Evolutionary conservation across 306 rosid genomes (phyloP).

Genomic region (Casuarina glauca): DNA sequence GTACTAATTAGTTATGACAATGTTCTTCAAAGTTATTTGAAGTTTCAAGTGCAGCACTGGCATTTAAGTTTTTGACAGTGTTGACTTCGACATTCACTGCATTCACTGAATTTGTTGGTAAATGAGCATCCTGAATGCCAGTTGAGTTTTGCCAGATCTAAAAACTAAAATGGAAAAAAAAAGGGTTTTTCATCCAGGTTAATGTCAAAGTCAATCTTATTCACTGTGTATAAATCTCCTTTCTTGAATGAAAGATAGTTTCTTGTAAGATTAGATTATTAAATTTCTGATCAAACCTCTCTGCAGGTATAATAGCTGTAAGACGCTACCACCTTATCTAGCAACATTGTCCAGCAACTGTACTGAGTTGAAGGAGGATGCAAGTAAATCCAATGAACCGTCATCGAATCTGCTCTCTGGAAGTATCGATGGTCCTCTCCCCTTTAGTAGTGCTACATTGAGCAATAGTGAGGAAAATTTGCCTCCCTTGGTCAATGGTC

Average conservation of each 20-base stretch:
- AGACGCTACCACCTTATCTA: slow-evolving; percentile 37
- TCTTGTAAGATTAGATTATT: slow-evolving; percentile 2
- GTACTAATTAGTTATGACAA: not conserved
- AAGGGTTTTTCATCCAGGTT: not conserved
- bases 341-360: slow-evolving; percentile 24
- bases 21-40: not conserved
- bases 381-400: slow-evolving; percentile 32
- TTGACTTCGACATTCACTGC: not conserved
- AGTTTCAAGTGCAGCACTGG: too few species aligned
- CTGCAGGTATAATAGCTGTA: slow-evolving; percentile 58
- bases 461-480: slow-evolving; percentile 29
- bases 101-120: too few species aligned
- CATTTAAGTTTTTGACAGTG: too few species aligned
- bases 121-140: too few species aligned
- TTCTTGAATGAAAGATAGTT: not conserved
- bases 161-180: not conserved
- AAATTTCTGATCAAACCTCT: slow-evolving; percentile 19
- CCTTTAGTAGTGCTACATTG: slow-evolving; percentile 21
- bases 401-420: slow-evolving; percentile 30
- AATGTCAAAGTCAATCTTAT: slow-evolving; percentile 7
- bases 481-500: slow-evolving; percentile 21
- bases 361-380: slow-evolving; percentile 27
- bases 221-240: slow-evolving; percentile 7
- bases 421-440: slow-evolving; percentile 24
- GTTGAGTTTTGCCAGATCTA: not conserved